Evolutionary conservation across 768 basidiomycete species (phyloP).

Genomic region (Leucocoprinus leucothites): DNA sequence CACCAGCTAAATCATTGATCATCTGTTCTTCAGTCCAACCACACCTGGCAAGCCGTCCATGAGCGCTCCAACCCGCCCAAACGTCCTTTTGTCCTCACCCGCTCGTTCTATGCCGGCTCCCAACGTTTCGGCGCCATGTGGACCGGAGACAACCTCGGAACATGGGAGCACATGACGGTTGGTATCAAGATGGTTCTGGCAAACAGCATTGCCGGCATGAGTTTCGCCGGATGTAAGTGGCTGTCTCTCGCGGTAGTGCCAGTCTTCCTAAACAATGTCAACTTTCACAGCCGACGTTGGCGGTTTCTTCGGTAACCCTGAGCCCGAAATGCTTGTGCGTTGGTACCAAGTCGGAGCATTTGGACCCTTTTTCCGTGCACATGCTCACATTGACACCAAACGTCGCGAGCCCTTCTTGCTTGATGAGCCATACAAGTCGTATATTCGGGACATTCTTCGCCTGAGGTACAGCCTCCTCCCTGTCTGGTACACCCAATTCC

Average conservation of each 20-base stretch:
- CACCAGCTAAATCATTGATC: background rate
- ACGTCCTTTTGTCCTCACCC: slow-evolving; percentile 93
- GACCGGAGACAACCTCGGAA: slow-evolving; percentile 98
- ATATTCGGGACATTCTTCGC: slow-evolving; percentile 74
- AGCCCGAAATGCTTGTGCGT: slow-evolving; percentile 89
- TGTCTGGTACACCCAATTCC: slow-evolving; percentile 97
- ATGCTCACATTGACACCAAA: slow-evolving; percentile 97
- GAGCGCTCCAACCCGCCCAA: slow-evolving; percentile 71
- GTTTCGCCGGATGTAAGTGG: slow-evolving; percentile 83
- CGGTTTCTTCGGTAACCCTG: slow-evolving; percentile 97
- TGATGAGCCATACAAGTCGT: slow-evolving; percentile 85
- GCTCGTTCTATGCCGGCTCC: slow-evolving; percentile 93
- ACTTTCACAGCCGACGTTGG: slow-evolving; percentile 83
- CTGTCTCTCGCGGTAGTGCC: background rate
- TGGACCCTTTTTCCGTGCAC: slow-evolving; percentile 97
- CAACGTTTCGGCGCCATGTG: slow-evolving; percentile 97
- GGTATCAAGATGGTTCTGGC: slow-evolving; percentile 92
- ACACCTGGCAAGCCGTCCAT: slow-evolving; percentile 77
- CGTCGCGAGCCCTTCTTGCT: slow-evolving; percentile 93
- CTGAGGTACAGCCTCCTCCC: slow-evolving; percentile 86
- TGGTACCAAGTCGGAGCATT: slow-evolving; percentile 98
- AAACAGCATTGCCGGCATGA: slow-evolving; percentile 86
- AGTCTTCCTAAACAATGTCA: background rate
- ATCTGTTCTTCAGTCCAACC: slow-evolving; percentile 58
- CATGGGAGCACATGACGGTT: slow-evolving; percentile 96